Base-by-base conservation (phyloP, 495 filamentous ascomycete genomes). In the Cercophora sp. region DNA sequence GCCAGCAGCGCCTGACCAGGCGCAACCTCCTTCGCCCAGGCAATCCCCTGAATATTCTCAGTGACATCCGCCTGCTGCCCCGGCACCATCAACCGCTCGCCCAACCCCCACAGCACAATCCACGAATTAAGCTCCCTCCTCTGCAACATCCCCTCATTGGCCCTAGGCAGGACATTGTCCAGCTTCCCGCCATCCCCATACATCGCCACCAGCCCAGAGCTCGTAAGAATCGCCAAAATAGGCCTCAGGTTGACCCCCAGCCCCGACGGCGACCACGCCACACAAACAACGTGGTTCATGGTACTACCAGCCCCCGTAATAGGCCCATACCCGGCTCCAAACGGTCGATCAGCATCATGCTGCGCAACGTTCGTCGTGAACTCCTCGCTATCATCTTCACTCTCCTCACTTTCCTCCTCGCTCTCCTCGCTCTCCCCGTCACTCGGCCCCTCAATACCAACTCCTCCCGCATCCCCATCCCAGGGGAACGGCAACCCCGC, bases 71-170 rank as follows among this genome's bases (percentile, higher is more conserved):
- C 50, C 15, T 68, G 63, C 44, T 67, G 54, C 1, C 59, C 57
- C 4, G 75, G 75, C n/a, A 77, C 57, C n/a, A 76, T 54, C 10
- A 78, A 32, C 5, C 70, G 65, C 36, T 68, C 71, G n/a, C 75
- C 75, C 1, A 77, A 60, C 4, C 74, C 72, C 73, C 73, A 78
- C 4, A 72, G 60, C 3, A 72, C 61, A 27, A 60, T 32, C 69
- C 69, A 72, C 2, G 54, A 62, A 19, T 53, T 46, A 8, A 69
- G 54, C 41, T 60, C 53, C 26, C 61, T 52, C 11, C 58, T 57
- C 49, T 62, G 58, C n/a, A 64, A 53, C 65, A 61, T 64, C 16
- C 52, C 51, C 19, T 60, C 56, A 40, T 63, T 62, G 20, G 61
- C 63, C 27, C 58, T 35, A 15, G 52, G 55, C 8, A 65, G 29